A percentile compares a stretch with the other conserved stretches of the same genome.
Conservation (phyloP, 2,329 filamentous ascomycete species). For the Claviceps africana region DNA sequence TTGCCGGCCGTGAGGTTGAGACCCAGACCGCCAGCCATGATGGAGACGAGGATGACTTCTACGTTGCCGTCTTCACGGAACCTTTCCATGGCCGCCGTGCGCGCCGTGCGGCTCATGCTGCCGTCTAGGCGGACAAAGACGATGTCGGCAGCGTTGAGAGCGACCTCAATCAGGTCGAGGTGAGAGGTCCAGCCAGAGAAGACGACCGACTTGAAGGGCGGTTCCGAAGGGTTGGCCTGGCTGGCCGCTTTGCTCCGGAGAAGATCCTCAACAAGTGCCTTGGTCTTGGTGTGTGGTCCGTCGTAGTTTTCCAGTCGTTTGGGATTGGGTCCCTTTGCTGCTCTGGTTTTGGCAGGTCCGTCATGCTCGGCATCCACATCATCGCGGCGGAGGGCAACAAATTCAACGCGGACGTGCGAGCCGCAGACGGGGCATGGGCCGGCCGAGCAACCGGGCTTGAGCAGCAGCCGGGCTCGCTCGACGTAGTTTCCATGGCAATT, state of each 20-base stretch:
- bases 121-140: slow-evolving; percentile 75
- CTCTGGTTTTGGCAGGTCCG: slow-evolving; percentile 27
- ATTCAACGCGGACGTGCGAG: slow-evolving; percentile 44
- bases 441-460: slow-evolving; percentile 22
- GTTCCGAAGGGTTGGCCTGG: slow-evolving; percentile 44
- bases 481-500: slow-evolving; percentile 53
- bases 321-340: slow-evolving; percentile 23
- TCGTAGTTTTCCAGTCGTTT: slow-evolving; percentile 54
- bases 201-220: slow-evolving; percentile 81
- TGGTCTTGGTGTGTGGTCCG: slow-evolving; percentile 86
- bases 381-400: slow-evolving; percentile 54
- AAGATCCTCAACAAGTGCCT: slow-evolving; percentile 64
- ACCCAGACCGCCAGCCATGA: slow-evolving; percentile 81
- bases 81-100: slow-evolving; percentile 58
- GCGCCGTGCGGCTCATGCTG: slow-evolving; percentile 63
- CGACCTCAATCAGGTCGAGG: slow-evolving; percentile 79
- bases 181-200: slow-evolving; percentile 96
- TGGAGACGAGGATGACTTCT: slow-evolving; percentile 77
- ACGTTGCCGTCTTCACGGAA: slow-evolving; percentile 62
- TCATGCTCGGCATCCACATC: slow-evolving; percentile 44
- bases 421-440: slow-evolving; percentile 58
- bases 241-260: slow-evolving; percentile 49
- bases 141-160: slow-evolving; percentile 54
- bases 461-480: slow-evolving; percentile 31
- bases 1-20: slow-evolving; percentile 80